These are phyloP conservation scores for Claviceps purpurea DNA, from an alignment of 2,329 filamentous ascomycete genomes.

Conservation along the genomic window DNA sequence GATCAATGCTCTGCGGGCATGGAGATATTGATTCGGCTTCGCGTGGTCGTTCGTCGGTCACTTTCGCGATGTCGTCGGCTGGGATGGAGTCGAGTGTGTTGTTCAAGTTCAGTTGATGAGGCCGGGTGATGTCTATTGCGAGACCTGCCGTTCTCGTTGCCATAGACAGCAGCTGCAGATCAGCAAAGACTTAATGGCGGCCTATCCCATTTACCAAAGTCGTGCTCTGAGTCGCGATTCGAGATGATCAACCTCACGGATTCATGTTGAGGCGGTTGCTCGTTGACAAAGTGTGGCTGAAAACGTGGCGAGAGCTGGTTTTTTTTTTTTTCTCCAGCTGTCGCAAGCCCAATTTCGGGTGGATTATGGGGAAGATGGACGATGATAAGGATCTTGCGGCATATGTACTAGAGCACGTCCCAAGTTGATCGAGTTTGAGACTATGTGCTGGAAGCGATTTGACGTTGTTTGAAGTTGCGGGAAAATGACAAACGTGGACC, in stretches of 20 bases:
- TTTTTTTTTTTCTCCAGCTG: slow-evolving; percentile 11
- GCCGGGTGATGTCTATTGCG: slow-evolving; percentile 36
- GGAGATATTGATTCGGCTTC: slow-evolving; percentile 32
- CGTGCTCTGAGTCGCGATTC: slow-evolving; percentile 5
- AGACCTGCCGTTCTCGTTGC: slow-evolving; percentile 39
- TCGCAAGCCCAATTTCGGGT: slow-evolving; percentile 6
- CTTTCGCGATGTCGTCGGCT: slow-evolving; percentile 26
- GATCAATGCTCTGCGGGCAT: slow-evolving; percentile 15
- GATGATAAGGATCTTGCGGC: neutral
- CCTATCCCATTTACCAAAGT: neutral
- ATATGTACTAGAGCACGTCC: neutral
- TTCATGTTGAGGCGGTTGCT: slow-evolving; percentile 24
- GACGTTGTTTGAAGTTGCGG: neutral
- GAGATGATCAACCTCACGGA: slow-evolving; percentile 13
- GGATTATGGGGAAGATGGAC: neutral
- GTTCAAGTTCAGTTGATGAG: slow-evolving; percentile 20
- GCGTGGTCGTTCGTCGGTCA: slow-evolving; percentile 29
- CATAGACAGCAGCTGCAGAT: slow-evolving; percentile 24
- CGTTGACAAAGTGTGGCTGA: slow-evolving; percentile 27
- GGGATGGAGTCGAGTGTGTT: slow-evolving; percentile 22
- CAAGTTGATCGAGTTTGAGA: neutral
- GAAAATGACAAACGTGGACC: neutral
- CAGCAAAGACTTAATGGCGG: slow-evolving; percentile 1
- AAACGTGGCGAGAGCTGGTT: slow-evolving; percentile 29
- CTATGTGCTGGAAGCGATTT: neutral